phyloP scores from a whole-genome alignment of 2,329 filamentous ascomycete species.

The Byssochlamys sp. region DNA sequence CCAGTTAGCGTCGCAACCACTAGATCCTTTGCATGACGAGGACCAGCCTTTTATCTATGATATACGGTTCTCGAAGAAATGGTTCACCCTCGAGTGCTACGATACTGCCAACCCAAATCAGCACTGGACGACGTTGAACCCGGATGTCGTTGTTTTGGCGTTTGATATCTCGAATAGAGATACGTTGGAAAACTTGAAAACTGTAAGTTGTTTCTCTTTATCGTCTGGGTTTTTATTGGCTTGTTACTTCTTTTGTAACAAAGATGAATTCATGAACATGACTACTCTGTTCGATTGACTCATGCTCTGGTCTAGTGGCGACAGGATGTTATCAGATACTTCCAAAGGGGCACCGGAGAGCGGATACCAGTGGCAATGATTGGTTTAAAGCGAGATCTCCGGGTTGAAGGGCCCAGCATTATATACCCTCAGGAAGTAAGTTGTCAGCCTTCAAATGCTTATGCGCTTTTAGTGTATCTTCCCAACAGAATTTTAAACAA shows the following conservation, averaged over 20 bases:
- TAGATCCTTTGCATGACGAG: slow-evolving; percentile 42
- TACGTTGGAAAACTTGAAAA: slow-evolving; percentile 40
- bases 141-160: slow-evolving; percentile 49
- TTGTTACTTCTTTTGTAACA: background rate
- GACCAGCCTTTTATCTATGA: slow-evolving; percentile 53
- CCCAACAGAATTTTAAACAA: slow-evolving; percentile 8
- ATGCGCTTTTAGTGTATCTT: background rate
- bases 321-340: slow-evolving; percentile 38
- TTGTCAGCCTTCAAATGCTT: background rate
- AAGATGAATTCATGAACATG: background rate
- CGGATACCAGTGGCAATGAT: slow-evolving; percentile 49
- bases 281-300: background rate
- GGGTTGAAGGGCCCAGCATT: slow-evolving; percentile 36
- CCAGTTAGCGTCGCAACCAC: slow-evolving; percentile 21
- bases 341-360: slow-evolving; percentile 37
- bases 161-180: slow-evolving; percentile 48
- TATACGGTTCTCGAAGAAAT: slow-evolving; percentile 47
- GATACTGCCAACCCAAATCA: slow-evolving; percentile 50
- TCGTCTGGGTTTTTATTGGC: background rate
- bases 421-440: slow-evolving; percentile 36
- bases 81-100: slow-evolving; percentile 47
- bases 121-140: slow-evolving; percentile 45
- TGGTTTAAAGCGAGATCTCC: slow-evolving; percentile 50
- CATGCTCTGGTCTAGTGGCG: slow-evolving; percentile 27
- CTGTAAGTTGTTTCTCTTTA: slow-evolving; percentile 12